These are phyloP conservation scores for Penicillium samsonianum DNA, from an alignment of 495 filamentous ascomycete genomes.

Conservation along the genomic window DNA sequence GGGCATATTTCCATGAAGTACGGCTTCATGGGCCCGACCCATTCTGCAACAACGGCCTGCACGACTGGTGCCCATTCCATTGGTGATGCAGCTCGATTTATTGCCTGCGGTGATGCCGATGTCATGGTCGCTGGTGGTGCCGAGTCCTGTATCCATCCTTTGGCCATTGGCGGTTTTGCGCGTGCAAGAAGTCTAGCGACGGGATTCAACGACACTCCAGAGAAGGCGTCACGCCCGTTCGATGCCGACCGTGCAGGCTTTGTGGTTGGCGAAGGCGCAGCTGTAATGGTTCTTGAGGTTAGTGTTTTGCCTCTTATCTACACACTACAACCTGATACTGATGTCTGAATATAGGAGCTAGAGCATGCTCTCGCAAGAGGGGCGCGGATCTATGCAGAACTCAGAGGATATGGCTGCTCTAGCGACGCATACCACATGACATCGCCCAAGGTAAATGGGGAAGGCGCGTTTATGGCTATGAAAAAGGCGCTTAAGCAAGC, in stretches of 20 bases:
- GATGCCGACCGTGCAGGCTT: constrained; percentile 82
- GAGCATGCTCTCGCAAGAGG: constrained; percentile 80
- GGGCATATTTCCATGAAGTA: constrained; percentile 93
- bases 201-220: constrained; percentile 72
- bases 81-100: constrained; percentile 88
- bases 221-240: constrained; percentile 79
- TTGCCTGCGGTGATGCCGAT: constrained; percentile 85
- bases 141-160: constrained; percentile 93
- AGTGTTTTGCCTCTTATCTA: background rate
- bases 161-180: constrained; percentile 89
- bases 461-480: constrained; percentile 83
- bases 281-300: constrained; percentile 80
- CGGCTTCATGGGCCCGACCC: constrained; percentile 89
- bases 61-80: constrained; percentile 94
- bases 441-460: constrained; percentile 76
- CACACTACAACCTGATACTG: background rate
- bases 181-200: constrained; percentile 83
- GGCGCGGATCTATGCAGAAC: constrained; percentile 83
- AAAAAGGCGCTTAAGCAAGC: constrained; percentile 77
- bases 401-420: constrained; percentile 84
- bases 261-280: constrained; percentile 91
- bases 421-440: constrained; percentile 93
- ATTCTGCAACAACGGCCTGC: constrained; percentile 89
- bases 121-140: constrained; percentile 94
- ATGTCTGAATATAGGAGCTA: constrained; percentile 59